phyloP scores from a whole-genome alignment of 169 alveolate species.

The Blepharisma undulans region DNA sequence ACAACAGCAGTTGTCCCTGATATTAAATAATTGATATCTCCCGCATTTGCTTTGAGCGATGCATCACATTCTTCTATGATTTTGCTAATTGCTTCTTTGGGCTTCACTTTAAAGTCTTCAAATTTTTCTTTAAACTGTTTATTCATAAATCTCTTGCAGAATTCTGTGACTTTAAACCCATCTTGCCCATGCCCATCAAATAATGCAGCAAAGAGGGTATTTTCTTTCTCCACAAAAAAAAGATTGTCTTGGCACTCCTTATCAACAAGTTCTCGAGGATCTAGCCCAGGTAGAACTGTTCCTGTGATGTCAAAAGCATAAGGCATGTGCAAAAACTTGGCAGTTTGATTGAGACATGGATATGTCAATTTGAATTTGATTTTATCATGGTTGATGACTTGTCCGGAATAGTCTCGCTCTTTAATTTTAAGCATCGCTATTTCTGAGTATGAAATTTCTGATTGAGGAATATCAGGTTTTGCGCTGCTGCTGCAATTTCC shows the following conservation, averaged over 20 bases:
- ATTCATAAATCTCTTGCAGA: not conserved
- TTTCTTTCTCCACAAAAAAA: not conserved
- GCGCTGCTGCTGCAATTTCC: not conserved
- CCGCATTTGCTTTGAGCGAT: not conserved
- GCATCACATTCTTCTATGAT: slow-evolving; percentile 19
- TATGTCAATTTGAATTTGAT: not conserved
- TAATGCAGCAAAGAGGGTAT: not conserved
- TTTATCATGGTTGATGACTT: not conserved
- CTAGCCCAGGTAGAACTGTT: slow-evolving; percentile 28
- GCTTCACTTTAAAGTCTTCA: not conserved
- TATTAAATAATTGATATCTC: not conserved
- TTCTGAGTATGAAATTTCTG: not conserved
- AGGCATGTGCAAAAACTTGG: not conserved
- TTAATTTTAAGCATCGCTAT: not conserved
- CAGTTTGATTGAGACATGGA: not conserved
- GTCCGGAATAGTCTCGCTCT: slow-evolving; percentile 21
- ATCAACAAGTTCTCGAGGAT: not conserved
- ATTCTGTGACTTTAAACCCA: slow-evolving; percentile 33
- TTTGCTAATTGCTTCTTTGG: not conserved
- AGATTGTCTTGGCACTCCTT: slow-evolving; percentile 41
- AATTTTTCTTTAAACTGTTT: not conserved
- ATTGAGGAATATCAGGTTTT: not conserved
- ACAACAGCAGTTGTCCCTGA: slow-evolving; percentile 47
- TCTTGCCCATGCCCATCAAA: slow-evolving; percentile 48
- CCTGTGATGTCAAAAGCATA: not conserved